Base-by-base conservation (phyloP, 2,329 filamentous ascomycete species). In the Monilinia polystroma region DNA sequence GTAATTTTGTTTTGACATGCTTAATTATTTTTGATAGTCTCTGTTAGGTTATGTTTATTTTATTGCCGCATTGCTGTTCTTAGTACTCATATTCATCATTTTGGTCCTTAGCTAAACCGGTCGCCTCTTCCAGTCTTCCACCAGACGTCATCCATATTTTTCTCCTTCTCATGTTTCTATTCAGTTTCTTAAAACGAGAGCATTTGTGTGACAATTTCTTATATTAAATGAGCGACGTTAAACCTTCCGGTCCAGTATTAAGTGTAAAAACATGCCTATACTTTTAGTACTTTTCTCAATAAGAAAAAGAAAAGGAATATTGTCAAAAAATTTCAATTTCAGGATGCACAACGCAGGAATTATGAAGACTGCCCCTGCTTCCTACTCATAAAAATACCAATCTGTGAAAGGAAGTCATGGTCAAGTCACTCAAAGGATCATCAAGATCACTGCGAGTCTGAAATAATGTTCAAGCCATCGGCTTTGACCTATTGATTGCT, bases 391-490 rank as follows among this genome's bases (percentile, higher is more conserved):
- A 60, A 2, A 6, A 10, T 12, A 23, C n/a, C 45, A 16, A 49
- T 35, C 4, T 23, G 2, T 12, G 8, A 10, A 5, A 35, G 3
- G 23, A 12, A 35, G 2, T 20, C n/a, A 38, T 20, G 43, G 20
- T 49, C 12, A n/a, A 49, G 6, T 29, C 20, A 23, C 29, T 18
- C 29, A 23, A 8, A 23, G 14, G 14, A 11, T 14, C 57, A 23
- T 47, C 29, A 59, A 4, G 29, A 59, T 23, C 0, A 49, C 14
- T 5, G 29, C 32, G 43, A 49, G 43, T 29, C 32, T 23, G 57
- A 49, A 49, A 60, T 60, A 10, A 49, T 60, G 32, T 49, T 60
- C 12, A 60, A 45, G 29, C 57, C 16, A 43, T 12, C 1, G 57
- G 4, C 29, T 35, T 59, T 16, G 26, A 6, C 43, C 43, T 59